Evolutionary conservation across 1,139 yeast species (phyloP), one percentile per base, ranked within the genome.

Genomic region (Candida sp.): DNA sequence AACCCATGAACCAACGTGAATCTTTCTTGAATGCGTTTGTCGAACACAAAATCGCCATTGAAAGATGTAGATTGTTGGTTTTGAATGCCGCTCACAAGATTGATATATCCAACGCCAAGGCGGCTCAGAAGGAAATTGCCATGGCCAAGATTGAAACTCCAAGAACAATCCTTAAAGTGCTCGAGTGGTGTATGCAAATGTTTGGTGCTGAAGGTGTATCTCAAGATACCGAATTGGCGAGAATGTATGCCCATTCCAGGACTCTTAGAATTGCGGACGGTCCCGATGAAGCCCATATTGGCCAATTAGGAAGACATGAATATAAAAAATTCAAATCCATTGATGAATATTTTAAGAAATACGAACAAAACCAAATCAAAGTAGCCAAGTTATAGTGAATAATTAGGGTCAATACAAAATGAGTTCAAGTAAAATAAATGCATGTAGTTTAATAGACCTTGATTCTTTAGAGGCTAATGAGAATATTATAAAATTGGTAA

Each of bases 201-300:
- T 79, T 68, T 62, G 89, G 90, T 15, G 88, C 86, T 22, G 86
- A 81, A 57, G 89, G 89, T 43, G 75, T 83, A 12, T 71, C 77
- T 29, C 83, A 82, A 59, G 89, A 83, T 51, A 76, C 83, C 11
- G 82, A 79, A 44, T 68, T 84, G 55, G 82, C 87, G 1, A 62
- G 74, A 48, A 64, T 77, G 66, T 84, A 77, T 61, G 80, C 82
- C 27, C 64, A 64, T 48, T 70, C 78, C 47, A 71, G 89, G 60
- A 81, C 85, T 35, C 70, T 83, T 46, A 68, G 88, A 48, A 79
- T 82, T 47, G 88, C 89, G 15, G 90, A 84, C 58, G 88, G 89
- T 6, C 89, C 90, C 2, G 89, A 83, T 63, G 89, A 83, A 62
- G 85, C 85, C 5, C 88, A 84, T 59, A 66, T 81, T 60, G 68